Evolutionary conservation across 2,329 filamentous ascomycete species (phyloP), one percentile per base, ranked within the genome.

Genomic region (Capronia coronata): DNA sequence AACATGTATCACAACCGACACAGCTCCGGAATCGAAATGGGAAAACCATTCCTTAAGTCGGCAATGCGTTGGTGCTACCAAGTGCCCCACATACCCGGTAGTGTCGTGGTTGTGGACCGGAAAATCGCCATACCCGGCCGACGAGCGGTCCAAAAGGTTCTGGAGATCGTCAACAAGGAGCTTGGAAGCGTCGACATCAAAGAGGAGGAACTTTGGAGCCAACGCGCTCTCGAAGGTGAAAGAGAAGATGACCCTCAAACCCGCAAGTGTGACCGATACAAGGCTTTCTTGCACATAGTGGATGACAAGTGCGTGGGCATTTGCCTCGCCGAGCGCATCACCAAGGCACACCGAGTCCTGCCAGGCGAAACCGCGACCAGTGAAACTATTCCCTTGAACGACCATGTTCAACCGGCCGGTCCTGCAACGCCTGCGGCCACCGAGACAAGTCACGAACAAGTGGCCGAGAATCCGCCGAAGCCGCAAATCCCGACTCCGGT

Each of bases 1-100:
- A 76, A 76, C 56, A 80, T 79, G 55, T 84, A 79, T 57, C 82
- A 84, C 62, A 75, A 76, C 29, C 76, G 78, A 67, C 78, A 80
- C 57, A 68, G 74, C 2, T 75, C 76, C 19, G 82, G 82, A 1
- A 74, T 83, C 16, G 78, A 83, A 56, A 69, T 83, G 29, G 75
- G 76, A 14, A 80, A 77, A 62, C 70, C 73, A 14, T 78, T 82
- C 58, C 69, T 77, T 56, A 71, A 72, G 54, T 70, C 76, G 53
- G 72, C 70, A 45, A 72, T 69, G 54, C 73, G 71, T 27, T 74
- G 75, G 67, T 70, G 76, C 23, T 73, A 74, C 55, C 76, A 76
- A 63, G 69, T 65, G 51, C 71, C 69, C 18, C 64, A 70, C n/a
- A 72, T 73, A 46, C 67, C 70, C 18, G 76, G 75, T 27, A 74